phyloP scores from a whole-genome alignment of 305 asterid species.

The Fraxinus baroniana region DNA sequence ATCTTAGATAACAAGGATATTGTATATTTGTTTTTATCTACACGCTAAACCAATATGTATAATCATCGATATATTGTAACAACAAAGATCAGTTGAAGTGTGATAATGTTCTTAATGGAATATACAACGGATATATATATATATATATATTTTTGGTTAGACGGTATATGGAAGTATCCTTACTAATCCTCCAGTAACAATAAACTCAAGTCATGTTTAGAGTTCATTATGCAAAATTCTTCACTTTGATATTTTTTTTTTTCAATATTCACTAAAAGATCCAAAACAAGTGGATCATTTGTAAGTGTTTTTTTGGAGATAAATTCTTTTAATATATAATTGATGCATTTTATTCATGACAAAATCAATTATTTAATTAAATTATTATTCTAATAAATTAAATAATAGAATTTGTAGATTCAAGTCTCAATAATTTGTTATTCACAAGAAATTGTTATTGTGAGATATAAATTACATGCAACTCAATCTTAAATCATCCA shows the following conservation, averaged over 20 bases:
- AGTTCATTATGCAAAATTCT: background rate
- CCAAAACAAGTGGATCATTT: background rate
- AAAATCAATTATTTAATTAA: no score
- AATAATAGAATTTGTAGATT: no score
- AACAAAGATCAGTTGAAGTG: background rate
- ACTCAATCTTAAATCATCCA: no score
- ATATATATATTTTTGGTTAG: no score
- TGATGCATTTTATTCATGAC: no score
- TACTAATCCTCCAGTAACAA: background rate
- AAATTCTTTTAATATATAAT: no score
- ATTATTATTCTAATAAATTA: no score
- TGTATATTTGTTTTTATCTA: background rate
- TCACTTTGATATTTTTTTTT: background rate
- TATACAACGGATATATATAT: background rate
- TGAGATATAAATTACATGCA: no score
- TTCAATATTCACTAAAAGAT: background rate
- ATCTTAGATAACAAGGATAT: background rate
- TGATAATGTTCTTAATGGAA: background rate
- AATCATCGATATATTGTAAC: background rate
- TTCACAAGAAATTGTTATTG: no score
- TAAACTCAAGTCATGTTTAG: background rate
- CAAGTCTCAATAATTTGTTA: no score
- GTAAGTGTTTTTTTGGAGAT: no score
- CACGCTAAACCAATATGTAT: background rate
- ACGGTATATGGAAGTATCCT: background rate